These are phyloP conservation scores for Clarireedia sp. DNA, from an alignment of 2,329 filamentous ascomycete species.

Conservation along the genomic window DNA sequence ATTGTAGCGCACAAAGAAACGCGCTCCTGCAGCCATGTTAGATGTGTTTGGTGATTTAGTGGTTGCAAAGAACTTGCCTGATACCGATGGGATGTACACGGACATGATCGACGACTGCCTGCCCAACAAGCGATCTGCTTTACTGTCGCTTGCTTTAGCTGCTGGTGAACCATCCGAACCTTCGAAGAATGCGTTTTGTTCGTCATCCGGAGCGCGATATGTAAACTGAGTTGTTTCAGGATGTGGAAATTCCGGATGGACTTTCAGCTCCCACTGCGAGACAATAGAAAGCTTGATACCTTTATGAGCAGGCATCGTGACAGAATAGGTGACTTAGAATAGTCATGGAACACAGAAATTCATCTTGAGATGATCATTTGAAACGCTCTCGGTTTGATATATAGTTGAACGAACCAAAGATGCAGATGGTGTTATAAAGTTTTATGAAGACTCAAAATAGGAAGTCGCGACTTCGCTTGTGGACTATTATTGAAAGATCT, in stretches of 20 bases:
- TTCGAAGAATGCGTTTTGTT: background rate
- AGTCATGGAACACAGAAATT: background rate
- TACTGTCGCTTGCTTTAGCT: conserved; percentile 17
- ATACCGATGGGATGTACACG: conserved; percentile 48
- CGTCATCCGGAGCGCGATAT: conserved; percentile 21
- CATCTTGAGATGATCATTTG: background rate
- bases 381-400: background rate
- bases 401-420: background rate
- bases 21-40: conserved; percentile 34
- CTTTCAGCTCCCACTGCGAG: conserved; percentile 24
- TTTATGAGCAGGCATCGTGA: conserved; percentile 24
- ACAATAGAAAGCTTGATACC: conserved; percentile 25
- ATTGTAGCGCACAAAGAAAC: conserved; percentile 46
- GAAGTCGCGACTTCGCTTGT: background rate
- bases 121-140: conserved; percentile 28
- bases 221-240: conserved; percentile 41
- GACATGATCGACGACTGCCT: conserved; percentile 35
- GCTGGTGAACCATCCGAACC: conserved; percentile 4
- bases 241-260: conserved; percentile 47
- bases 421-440: too few species aligned
- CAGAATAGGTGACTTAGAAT: background rate
- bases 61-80: conserved; percentile 33
- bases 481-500: background rate
- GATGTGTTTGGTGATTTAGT: background rate
- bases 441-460: background rate